Percentiles rank a stretch among this genome's conserved stretches.
Conservation (phyloP, 768 basidiomycete species). For the Leccinum rimulosum region DNA sequence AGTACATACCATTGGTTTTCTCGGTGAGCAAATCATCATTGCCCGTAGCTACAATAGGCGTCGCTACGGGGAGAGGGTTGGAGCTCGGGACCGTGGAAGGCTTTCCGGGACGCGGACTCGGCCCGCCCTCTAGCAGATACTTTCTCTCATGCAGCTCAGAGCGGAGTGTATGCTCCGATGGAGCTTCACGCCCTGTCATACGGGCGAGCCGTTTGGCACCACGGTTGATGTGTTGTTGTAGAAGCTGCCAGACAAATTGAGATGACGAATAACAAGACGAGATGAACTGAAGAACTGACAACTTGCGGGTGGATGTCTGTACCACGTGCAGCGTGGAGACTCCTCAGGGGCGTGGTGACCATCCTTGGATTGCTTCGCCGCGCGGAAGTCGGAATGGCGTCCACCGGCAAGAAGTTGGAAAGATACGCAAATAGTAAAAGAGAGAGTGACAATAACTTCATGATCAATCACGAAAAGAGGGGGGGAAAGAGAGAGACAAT, state of each 20-base stretch:
- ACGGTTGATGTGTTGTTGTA: conserved; percentile 73
- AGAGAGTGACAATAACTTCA: conserved; percentile 50
- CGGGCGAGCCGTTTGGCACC: conserved; percentile 61
- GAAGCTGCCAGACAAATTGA: conserved; percentile 37
- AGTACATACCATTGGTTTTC: conserved; percentile 2
- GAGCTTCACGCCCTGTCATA: conserved; percentile 59
- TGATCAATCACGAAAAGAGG: conserved; percentile 27
- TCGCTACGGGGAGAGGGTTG: conserved; percentile 4
- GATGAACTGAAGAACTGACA: conserved; percentile 31
- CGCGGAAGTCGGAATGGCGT: conserved; percentile 19
- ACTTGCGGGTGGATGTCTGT: conserved; percentile 41
- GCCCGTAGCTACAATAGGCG: neutral
- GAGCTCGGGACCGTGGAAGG: conserved; percentile 3
- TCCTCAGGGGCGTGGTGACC: conserved; percentile 43
- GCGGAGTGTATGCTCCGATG: conserved; percentile 46
- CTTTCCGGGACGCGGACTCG: conserved; percentile 10
- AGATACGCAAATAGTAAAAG: conserved; percentile 55
- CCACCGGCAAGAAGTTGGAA: conserved; percentile 39
- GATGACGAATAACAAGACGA: neutral
- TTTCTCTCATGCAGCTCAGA: conserved; percentile 43
- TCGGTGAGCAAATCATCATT: conserved; percentile 1
- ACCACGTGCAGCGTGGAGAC: conserved; percentile 27
- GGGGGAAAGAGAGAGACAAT: neutral
- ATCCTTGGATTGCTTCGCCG: conserved; percentile 25
- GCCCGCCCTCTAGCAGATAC: conserved; percentile 34